These are phyloP conservation scores for Musa acuminata DNA, from an alignment of 176 grass and related monocot genomes.

Conservation along the genomic window DNA sequence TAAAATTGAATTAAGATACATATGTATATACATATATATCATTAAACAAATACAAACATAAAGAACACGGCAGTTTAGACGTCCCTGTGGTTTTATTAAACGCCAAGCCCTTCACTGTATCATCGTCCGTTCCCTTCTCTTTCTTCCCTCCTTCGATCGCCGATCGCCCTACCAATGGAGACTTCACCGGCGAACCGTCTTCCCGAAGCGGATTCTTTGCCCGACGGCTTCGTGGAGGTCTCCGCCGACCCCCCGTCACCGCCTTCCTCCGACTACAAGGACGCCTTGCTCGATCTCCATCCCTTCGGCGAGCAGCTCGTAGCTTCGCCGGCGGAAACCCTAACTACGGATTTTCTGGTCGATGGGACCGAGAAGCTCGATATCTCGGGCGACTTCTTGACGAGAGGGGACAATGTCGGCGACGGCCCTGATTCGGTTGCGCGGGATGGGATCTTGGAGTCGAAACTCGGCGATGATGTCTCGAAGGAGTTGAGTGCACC, in stretches of 20 bases:
- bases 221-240: constrained; percentile 88
- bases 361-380: constrained; percentile 31
- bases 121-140: not conserved
- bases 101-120: not conserved
- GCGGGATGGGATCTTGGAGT: not conserved
- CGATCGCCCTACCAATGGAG: constrained; percentile 35
- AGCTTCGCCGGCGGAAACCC: constrained; percentile 33
- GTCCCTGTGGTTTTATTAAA: too few relatives aligned
- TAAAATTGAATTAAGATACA: too few relatives aligned
- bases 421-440: not conserved
- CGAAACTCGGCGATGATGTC: not conserved
- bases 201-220: constrained; percentile 68
- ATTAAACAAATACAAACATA: too few relatives aligned
- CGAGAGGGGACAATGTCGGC: constrained; percentile 5
- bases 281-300: constrained; percentile 17
- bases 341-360: constrained; percentile 13
- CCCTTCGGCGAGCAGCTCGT: constrained; percentile 8
- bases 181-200: constrained; percentile 57
- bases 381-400: constrained; percentile 5
- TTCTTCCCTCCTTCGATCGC: not conserved
- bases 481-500: not conserved
- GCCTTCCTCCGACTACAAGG: constrained; percentile 13
- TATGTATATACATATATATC: too few relatives aligned
- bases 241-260: constrained; percentile 14
- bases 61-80: too few relatives aligned